phyloP scores from a whole-genome alignment of 2,329 filamentous ascomycete species.

The Xylariaceae sp. region DNA sequence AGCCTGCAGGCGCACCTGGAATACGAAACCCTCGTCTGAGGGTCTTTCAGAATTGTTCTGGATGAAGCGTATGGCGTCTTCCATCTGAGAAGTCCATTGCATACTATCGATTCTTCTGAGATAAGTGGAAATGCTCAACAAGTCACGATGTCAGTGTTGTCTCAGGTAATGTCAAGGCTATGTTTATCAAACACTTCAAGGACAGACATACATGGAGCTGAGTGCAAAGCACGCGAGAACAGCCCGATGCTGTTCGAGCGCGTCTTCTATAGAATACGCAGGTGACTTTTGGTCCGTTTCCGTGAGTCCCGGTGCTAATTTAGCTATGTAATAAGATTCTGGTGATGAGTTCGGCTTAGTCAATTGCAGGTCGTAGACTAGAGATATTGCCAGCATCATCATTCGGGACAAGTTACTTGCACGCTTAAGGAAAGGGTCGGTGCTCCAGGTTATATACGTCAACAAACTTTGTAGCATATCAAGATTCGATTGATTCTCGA shows the following conservation, averaged over 20 bases:
- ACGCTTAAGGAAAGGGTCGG: conserved; percentile 32
- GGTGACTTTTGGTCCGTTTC: conserved; percentile 11
- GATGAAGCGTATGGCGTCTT: conserved; percentile 33
- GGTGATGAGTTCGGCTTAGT: conserved; percentile 30
- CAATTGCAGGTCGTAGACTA: conserved; percentile 36
- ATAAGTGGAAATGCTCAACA: conserved; percentile 30
- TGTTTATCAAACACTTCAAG: neutral
- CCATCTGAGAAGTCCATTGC: conserved; percentile 39
- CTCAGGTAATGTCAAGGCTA: neutral
- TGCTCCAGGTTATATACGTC: conserved; percentile 39
- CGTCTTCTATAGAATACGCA: conserved; percentile 19
- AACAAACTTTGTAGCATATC: conserved; percentile 37
- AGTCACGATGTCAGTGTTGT: neutral
- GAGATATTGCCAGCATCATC: conserved; percentile 37
- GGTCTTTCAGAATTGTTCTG: conserved; percentile 24
- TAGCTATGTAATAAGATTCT: conserved; percentile 31
- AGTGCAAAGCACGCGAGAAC: conserved; percentile 33
- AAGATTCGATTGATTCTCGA: conserved; percentile 28
- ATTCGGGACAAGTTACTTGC: conserved; percentile 33
- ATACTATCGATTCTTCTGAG: conserved; percentile 34
- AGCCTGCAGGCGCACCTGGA: conserved; percentile 37
- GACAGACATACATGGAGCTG: conserved; percentile 22
- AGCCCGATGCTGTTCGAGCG: conserved; percentile 27
- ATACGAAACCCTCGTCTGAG: conserved; percentile 31
- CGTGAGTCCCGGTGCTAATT: conserved; percentile 29